These are phyloP conservation scores for Spergularia bocconei DNA, from an alignment of 148 eudicot species.

Conservation along the genomic window DNA sequence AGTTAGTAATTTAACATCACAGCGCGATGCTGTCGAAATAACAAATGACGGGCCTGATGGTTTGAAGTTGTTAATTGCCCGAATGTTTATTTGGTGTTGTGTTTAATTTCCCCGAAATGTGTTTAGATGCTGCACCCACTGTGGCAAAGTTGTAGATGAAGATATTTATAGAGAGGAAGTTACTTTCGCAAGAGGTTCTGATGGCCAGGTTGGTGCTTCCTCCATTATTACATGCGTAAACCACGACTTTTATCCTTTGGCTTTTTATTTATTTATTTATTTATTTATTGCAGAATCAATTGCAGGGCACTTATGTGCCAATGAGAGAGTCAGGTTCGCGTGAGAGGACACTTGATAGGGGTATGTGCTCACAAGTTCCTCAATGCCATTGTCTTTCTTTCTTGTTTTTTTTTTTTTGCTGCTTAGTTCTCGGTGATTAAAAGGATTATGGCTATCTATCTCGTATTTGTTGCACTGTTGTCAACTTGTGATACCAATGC, in stretches of 20 bases:
- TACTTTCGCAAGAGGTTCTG: slow-evolving; percentile 48
- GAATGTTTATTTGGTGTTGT: slow-evolving; percentile 1
- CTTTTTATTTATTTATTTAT: slow-evolving; percentile 2
- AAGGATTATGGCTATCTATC: not conserved
- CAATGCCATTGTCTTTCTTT: too few relatives aligned
- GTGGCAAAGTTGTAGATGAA: slow-evolving; percentile 60
- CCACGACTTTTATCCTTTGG: not conserved
- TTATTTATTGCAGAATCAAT: slow-evolving; percentile 37
- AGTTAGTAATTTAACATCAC: too few relatives aligned
- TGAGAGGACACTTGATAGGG: slow-evolving; percentile 52
- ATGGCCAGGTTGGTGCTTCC: slow-evolving; percentile 50
- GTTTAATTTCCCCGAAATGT: slow-evolving; percentile 9
- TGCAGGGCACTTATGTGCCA: slow-evolving; percentile 49
- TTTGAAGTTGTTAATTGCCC: not conserved
- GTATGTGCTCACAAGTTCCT: slow-evolving; percentile 33
- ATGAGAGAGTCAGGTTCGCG: slow-evolving; percentile 53
- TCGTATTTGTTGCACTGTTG: not conserved
- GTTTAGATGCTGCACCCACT: slow-evolving; percentile 56
- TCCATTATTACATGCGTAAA: not conserved
- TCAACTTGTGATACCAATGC: not conserved
- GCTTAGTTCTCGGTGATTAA: not conserved
- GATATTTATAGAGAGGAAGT: slow-evolving; percentile 47
- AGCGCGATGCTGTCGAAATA: too few relatives aligned
- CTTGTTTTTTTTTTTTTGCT: not conserved
- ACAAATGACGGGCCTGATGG: too few relatives aligned